Evolutionary conservation across 2,329 filamentous ascomycete species (phyloP), one percentile per base, ranked within the genome.

Genomic region (Cladosporium sp.): DNA sequence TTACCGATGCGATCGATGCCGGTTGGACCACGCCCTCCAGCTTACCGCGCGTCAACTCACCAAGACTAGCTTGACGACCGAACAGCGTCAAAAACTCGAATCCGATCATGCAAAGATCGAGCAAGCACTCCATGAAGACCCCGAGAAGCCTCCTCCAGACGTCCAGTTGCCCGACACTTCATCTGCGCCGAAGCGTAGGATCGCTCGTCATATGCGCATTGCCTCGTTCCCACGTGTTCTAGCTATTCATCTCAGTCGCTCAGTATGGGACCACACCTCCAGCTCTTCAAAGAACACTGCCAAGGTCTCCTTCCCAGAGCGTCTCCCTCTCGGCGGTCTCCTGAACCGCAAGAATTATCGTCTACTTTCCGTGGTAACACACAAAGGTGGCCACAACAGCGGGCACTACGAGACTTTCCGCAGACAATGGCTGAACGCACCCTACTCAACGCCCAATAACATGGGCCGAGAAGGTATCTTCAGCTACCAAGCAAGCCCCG

Each of bases 361-460:
- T 72, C 83, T 99, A 5, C 85, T 96, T 0, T 92, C 90, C 14
- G 87, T 96, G 39, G 92, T 99, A 39, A 96, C 92, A 25, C 95
- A 99, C 76, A 96, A 96, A 74, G 95, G 95, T 43, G 96, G 91
- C 68, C 95, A 99, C 76, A 90, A 97, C 74, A 97, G 93, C 72
- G 95, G 95, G 0, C 95, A 99, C 76, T 99, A 99, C 79, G 95
- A 99, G 77, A 94, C 93, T 0, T 98, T 98, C 77, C 86, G 95
- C 36, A 87, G 95, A 43, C 95, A 98, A 77, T 90, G 91, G 66
- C 80, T 92, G 10, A 87, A 89, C 59, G 81, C 90, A 3, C 93
- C 93, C 0, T 98, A 89, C 75, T 91, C 92, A 1, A 97, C 94
- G 8, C 88, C 91, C 0, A 89, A 91, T 70, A 88, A 88, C 0